Conservation (phyloP, 805 yeast species). For the Wickerhamomyces sydowiorum region DNA sequence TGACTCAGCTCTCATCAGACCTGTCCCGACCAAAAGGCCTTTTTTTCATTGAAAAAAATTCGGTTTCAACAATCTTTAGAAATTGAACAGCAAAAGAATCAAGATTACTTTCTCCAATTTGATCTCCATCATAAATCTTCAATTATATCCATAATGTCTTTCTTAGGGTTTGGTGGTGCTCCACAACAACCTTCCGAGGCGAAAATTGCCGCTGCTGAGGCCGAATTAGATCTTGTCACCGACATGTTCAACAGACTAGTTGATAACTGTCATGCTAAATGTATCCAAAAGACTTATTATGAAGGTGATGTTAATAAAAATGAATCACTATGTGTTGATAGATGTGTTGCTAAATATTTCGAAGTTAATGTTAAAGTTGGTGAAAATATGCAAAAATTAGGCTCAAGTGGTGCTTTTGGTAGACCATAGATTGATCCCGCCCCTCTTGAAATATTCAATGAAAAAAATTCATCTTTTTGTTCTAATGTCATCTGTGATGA, state of each 20-base stretch:
- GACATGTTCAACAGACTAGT: constrained; percentile 95
- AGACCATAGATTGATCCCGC: too few species aligned
- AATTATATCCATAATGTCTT: constrained; percentile 45
- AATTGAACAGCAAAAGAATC: too few species aligned
- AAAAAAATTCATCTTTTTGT: background rate
- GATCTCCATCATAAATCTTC: too few species aligned
- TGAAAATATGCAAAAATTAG: constrained; percentile 58
- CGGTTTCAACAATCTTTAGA: too few species aligned
- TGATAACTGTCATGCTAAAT: constrained; percentile 82
- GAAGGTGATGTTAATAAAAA: constrained; percentile 73
- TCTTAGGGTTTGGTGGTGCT: constrained; percentile 69
- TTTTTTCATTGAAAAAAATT: too few species aligned
- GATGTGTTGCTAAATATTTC: constrained; percentile 94
- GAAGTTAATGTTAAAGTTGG: constrained; percentile 94
- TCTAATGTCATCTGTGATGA: background rate
- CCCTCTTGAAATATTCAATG: too few species aligned
- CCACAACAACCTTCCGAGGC: constrained; percentile 67
- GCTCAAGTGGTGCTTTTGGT: constrained; percentile 35
- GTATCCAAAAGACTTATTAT: constrained; percentile 60
- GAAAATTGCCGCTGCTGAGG: constrained; percentile 87
- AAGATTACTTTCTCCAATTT: too few species aligned
- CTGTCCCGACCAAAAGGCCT: too few species aligned
- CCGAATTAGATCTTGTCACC: constrained; percentile 94
- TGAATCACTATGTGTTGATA: constrained; percentile 85
- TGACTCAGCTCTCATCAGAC: too few species aligned